phyloP scores from a whole-genome alignment of 2,329 filamentous ascomycete species.

The Colletotrichum endophyticum region DNA sequence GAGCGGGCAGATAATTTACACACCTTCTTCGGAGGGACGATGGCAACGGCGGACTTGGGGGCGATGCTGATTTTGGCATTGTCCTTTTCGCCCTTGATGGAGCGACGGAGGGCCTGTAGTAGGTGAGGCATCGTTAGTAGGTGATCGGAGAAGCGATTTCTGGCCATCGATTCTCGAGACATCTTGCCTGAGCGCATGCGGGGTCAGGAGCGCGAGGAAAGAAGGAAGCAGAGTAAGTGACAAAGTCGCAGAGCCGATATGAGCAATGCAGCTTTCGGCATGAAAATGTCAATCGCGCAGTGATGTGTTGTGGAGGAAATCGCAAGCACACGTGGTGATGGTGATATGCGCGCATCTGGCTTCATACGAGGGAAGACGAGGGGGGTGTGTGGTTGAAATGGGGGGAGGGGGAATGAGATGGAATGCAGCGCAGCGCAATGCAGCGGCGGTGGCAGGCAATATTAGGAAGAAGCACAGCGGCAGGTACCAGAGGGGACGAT shows the following conservation, averaged over 20 bases:
- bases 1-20: constrained; percentile 31
- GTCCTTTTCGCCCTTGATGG: constrained; percentile 89
- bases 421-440: not conserved
- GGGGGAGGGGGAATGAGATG: not conserved
- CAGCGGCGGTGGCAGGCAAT: not conserved
- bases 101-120: constrained; percentile 78
- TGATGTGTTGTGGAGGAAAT: not conserved
- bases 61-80: constrained; percentile 77
- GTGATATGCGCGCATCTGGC: not conserved
- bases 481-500: not conserved
- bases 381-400: not conserved
- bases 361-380: not conserved
- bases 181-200: constrained; percentile 14
- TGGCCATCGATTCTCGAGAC: constrained; percentile 12
- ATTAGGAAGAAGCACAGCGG: not conserved
- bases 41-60: constrained; percentile 85
- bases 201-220: constrained; percentile 15
- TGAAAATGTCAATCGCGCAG: not conserved
- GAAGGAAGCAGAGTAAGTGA: constrained; percentile 8
- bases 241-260: not conserved
- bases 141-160: constrained; percentile 19
- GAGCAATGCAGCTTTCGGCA: not conserved
- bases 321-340: not conserved
- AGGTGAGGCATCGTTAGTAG: constrained; percentile 49
- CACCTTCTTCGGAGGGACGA: constrained; percentile 93